Base-by-base conservation (phyloP, 2,329 filamentous ascomycete species). In the Dothistroma septosporum region DNA sequence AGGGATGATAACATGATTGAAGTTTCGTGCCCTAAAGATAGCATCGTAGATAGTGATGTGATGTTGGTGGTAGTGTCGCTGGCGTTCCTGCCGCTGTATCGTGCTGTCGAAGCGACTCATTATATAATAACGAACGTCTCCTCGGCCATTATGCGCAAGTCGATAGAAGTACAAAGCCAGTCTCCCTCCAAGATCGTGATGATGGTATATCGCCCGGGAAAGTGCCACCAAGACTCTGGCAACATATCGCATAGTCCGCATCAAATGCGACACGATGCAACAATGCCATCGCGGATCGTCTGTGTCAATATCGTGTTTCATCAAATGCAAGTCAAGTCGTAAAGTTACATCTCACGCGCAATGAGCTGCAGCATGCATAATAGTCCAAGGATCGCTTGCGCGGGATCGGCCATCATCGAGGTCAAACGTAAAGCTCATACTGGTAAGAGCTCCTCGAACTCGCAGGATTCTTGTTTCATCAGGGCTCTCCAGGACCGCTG, bases 401-500 rank as follows among this genome's bases (percentile, higher is more conserved):
- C 50, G 22, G 50, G 50, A 53, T 53, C 50, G n/a, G 24, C 31
- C 6, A 14, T 19, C 8, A 2, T 21, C 31, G 35, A 35, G 50
- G 50, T 53, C 24, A 6, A 28, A 28, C 3, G 24, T 35, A 12
- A 53, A n/a, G 50, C 31, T 31, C 50, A 28, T 53, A 11, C 50
- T 53, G 31, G 50, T 28, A 35, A 32, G 11, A 35, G 24, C 22
- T 35, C 33, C 8, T 28, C n/a, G 21, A 46, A 46, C n/a, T 21
- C 24, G 3, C 24, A 7, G 41, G 44, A 21, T 61, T 46, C 32
- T 22, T 28, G n/a, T 53, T 19, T 14, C 31, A 35, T 72, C 66
- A 75, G 31, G 73, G 70, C 61, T 75, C 73, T n/a, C 72, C 73
- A 19, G 73, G 73, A 10, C 73, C 73, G 60, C 71, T 73, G 61